Conservation (phyloP, 1,139 yeast species). For the Magnusiomyces suaveolens region DNA sequence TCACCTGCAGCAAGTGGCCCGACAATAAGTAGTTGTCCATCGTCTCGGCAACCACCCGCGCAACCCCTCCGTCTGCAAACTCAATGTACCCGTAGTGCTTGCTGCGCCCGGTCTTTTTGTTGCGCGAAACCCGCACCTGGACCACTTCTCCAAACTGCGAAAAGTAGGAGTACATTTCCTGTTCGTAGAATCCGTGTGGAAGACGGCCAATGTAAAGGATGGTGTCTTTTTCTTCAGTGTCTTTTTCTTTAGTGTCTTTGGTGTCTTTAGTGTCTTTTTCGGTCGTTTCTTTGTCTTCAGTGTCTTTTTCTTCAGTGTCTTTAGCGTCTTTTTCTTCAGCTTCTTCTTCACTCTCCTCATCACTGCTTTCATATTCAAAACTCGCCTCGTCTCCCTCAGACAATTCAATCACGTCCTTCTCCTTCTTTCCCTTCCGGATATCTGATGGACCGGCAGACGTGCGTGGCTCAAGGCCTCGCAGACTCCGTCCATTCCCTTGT, state of each 20-base stretch:
- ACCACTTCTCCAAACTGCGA: constrained; percentile 79
- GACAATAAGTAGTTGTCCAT: constrained; percentile 89
- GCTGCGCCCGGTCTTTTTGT: constrained; percentile 82
- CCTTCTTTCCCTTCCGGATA: too few relatives aligned
- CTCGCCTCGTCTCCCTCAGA: too few relatives aligned
- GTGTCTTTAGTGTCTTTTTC: constrained; percentile 11
- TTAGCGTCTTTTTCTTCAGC: background rate
- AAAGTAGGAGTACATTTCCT: constrained; percentile 71
- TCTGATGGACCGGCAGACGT: too few relatives aligned
- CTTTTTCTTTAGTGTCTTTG: constrained; percentile 13
- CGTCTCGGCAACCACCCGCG: constrained; percentile 82
- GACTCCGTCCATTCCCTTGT: too few relatives aligned
- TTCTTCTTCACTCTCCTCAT: constrained; percentile 27
- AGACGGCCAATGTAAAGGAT: constrained; percentile 84
- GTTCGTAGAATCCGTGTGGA: constrained; percentile 87
- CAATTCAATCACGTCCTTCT: too few relatives aligned
- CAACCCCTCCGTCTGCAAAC: constrained; percentile 64
- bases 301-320: constrained; percentile 18
- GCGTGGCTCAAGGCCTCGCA: too few relatives aligned
- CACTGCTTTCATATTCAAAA: constrained; percentile 25
- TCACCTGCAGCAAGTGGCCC: constrained; percentile 74
- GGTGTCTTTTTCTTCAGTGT: constrained; percentile 31
- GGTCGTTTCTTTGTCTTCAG: constrained; percentile 12
- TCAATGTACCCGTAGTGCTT: constrained; percentile 91
- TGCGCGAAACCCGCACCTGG: constrained; percentile 73